Conservation (phyloP, 2,329 filamentous ascomycete species). For the Penicillium sp. region DNA sequence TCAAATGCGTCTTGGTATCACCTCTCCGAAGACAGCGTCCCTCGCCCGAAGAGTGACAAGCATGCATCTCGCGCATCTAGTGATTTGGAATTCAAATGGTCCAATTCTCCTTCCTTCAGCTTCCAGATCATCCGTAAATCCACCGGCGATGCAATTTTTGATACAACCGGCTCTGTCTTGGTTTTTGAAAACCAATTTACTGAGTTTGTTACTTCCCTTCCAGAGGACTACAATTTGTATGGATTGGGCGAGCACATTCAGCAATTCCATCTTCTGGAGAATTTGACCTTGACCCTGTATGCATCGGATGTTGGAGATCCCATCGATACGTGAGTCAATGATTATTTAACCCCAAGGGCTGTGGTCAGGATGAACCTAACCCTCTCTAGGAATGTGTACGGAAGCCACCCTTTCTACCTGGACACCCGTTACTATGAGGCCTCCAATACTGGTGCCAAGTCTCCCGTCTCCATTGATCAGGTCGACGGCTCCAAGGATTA, state of each 20-base stretch:
- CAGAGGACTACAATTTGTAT: slow-evolving; percentile 75
- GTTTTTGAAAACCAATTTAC: slow-evolving; percentile 80
- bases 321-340: slow-evolving; percentile 45
- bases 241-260: slow-evolving; percentile 76
- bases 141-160: slow-evolving; percentile 69
- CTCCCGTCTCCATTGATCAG: slow-evolving; percentile 59
- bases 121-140: slow-evolving; percentile 61
- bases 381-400: slow-evolving; percentile 66
- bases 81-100: slow-evolving; percentile 58
- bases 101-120: slow-evolving; percentile 61
- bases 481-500: slow-evolving; percentile 60
- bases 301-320: slow-evolving; percentile 68
- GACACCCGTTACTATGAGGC: slow-evolving; percentile 76
- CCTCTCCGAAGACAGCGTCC: slow-evolving; percentile 66
- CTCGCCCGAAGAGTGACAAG: slow-evolving; percentile 56
- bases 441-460: slow-evolving; percentile 52
- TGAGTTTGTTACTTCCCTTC: slow-evolving; percentile 69
- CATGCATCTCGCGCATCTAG: slow-evolving; percentile 42
- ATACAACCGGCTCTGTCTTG: slow-evolving; percentile 65
- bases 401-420: slow-evolving; percentile 76
- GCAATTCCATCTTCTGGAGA: slow-evolving; percentile 71
- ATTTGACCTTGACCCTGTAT: slow-evolving; percentile 70
- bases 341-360: background rate
- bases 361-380: background rate
- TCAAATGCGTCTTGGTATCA: slow-evolving; percentile 70